These are phyloP conservation scores for Aureobasidium sp. DNA, from an alignment of 2,329 filamentous ascomycete genomes.

Conservation along the genomic window DNA sequence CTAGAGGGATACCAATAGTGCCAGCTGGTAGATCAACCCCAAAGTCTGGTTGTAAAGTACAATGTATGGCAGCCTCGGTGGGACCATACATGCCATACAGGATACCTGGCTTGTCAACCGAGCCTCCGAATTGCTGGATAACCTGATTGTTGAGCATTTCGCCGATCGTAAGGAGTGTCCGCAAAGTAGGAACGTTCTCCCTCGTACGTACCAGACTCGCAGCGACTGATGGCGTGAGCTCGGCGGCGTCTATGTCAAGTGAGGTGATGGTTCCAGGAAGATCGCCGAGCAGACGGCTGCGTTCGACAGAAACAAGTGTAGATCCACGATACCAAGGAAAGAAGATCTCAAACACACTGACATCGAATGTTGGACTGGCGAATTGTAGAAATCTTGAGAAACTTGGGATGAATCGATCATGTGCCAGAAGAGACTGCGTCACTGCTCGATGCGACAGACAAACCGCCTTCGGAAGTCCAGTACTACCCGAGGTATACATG, in stretches of 20 bases:
- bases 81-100: conserved; percentile 93
- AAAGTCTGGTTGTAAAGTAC: conserved; percentile 63
- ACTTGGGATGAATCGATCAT: conserved; percentile 64
- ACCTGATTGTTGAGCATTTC: conserved; percentile 81
- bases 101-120: conserved; percentile 46
- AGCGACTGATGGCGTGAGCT: conserved; percentile 81
- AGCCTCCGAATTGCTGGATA: conserved; percentile 67
- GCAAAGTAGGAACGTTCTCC: conserved; percentile 56
- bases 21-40: conserved; percentile 46
- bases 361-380: conserved; percentile 85
- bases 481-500: conserved; percentile 90
- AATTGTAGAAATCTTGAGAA: conserved; percentile 85
- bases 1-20: conserved; percentile 68
- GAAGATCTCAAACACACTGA: conserved; percentile 92
- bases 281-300: conserved; percentile 63
- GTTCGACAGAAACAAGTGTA: conserved; percentile 64
- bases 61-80: conserved; percentile 87
- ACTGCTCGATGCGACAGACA: conserved; percentile 69
- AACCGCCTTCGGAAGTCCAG: conserved; percentile 82
- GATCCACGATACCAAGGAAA: conserved; percentile 68
- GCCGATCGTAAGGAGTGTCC: conserved; percentile 73
- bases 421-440: conserved; percentile 73
- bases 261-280: conserved; percentile 56
- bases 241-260: conserved; percentile 70
- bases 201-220: conserved; percentile 65